phyloP scores from a whole-genome alignment of 108 stramenopile species.

The Skeletonema costatum region DNA sequence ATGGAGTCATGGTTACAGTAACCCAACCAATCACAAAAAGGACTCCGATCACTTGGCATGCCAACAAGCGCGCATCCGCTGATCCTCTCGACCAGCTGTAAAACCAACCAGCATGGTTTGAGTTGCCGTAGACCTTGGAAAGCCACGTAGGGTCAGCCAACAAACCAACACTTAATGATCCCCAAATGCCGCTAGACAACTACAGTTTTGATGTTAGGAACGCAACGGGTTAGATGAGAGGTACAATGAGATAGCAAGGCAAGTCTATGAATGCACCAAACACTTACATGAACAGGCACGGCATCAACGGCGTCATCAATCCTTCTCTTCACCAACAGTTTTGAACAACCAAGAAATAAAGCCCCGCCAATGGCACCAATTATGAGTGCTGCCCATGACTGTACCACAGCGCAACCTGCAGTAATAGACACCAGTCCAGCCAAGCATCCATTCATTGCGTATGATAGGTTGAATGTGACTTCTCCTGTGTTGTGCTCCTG shows the following conservation, averaged over 20 bases:
- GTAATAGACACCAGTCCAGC: slow-evolving; percentile 82
- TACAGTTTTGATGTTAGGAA: neutral
- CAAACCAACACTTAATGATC: slow-evolving; percentile 37
- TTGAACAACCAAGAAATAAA: slow-evolving; percentile 69
- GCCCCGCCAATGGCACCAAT: slow-evolving; percentile 84
- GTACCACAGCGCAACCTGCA: slow-evolving; percentile 75
- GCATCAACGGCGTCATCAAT: slow-evolving; percentile 96
- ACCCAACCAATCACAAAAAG: slow-evolving; percentile 81
- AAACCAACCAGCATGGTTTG: slow-evolving; percentile 72
- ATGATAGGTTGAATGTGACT: slow-evolving; percentile 54
- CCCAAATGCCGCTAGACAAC: neutral
- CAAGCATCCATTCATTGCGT: slow-evolving; percentile 78
- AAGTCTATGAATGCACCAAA: neutral
- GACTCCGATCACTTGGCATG: slow-evolving; percentile 66
- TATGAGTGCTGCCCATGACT: slow-evolving; percentile 83
- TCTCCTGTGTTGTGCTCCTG: slow-evolving; percentile 67
- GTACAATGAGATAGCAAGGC: neutral
- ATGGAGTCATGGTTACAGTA: slow-evolving; percentile 56
- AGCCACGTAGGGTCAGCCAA: slow-evolving; percentile 44
- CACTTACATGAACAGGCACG: slow-evolving; percentile 84
- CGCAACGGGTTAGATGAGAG: neutral
- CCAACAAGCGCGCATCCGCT: slow-evolving; percentile 65
- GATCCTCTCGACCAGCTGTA: slow-evolving; percentile 58
- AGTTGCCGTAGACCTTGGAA: slow-evolving; percentile 26
- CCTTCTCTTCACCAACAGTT: slow-evolving; percentile 55